Conservation (phyloP, 2,329 filamentous ascomycete genomes). For the Aspergillus sp. region DNA sequence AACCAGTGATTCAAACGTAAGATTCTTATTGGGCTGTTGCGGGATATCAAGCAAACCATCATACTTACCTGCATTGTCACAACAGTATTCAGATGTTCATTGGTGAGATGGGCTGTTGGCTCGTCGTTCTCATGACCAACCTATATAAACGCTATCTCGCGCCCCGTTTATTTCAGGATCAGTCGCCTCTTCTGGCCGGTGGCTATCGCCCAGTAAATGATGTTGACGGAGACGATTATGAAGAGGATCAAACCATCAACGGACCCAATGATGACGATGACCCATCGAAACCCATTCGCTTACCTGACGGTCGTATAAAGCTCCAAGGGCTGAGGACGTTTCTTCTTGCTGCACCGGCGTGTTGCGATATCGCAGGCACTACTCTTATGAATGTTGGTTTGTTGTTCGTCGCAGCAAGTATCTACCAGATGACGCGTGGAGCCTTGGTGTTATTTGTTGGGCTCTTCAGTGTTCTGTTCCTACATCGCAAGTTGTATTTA, state of each 20-base stretch:
- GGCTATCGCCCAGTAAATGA: conserved; percentile 68
- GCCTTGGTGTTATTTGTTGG: conserved; percentile 95
- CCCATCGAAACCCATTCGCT: conserved; percentile 54
- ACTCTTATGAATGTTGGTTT: conserved; percentile 97
- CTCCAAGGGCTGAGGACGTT: conserved; percentile 71
- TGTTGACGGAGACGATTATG: conserved; percentile 48
- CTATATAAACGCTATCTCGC: conserved; percentile 62
- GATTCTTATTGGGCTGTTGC: conserved; percentile 12
- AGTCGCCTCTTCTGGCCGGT: conserved; percentile 44
- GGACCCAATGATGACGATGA: conserved; percentile 45
- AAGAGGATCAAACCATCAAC: conserved; percentile 46
- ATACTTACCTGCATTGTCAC: background rate
- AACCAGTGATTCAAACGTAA: conserved; percentile 88
- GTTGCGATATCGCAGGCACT: conserved; percentile 91
- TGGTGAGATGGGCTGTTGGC: conserved; percentile 93
- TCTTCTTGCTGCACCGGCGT: conserved; percentile 79
- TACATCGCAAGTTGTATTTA: conserved; percentile 73
- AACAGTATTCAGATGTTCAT: conserved; percentile 85
- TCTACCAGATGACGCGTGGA: conserved; percentile 98
- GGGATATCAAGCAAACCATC: background rate
- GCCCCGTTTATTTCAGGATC: conserved; percentile 35
- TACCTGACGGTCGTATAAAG: conserved; percentile 57
- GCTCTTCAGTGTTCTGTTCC: conserved; percentile 88
- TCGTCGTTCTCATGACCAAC: conserved; percentile 72
- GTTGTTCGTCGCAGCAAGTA: conserved; percentile 89